These are phyloP conservation scores for Fusarium sp. DNA, from an alignment of 2,329 filamentous ascomycete species.

Conservation along the genomic window DNA sequence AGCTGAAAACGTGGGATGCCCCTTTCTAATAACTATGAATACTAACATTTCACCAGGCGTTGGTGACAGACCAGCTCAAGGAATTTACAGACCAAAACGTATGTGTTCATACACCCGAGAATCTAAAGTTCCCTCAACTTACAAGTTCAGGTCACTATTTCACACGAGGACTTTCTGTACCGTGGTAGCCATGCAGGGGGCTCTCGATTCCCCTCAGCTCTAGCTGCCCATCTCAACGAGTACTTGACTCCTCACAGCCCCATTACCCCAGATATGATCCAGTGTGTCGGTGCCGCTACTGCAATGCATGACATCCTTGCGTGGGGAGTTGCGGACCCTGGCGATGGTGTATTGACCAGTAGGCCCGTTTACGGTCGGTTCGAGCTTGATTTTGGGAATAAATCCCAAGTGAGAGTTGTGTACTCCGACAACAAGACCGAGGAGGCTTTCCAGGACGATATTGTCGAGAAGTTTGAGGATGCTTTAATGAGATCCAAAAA, in stretches of 20 bases:
- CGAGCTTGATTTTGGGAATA: conserved; percentile 59
- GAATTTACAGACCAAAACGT: conserved; percentile 47
- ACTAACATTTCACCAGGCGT: conserved; percentile 38
- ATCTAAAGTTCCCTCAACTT: neutral
- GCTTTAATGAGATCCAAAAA: conserved; percentile 51
- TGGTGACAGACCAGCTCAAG: conserved; percentile 54
- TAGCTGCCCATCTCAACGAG: conserved; percentile 54
- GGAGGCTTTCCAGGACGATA: conserved; percentile 57
- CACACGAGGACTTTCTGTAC: conserved; percentile 51
- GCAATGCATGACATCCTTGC: conserved; percentile 55
- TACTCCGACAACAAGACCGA: conserved; percentile 58
- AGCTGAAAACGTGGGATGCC: conserved; percentile 57
- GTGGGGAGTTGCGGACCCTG: conserved; percentile 52
- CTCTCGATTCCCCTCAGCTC: conserved; percentile 46
- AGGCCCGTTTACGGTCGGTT: conserved; percentile 61
- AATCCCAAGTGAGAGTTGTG: conserved; percentile 55
- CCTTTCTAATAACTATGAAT: neutral
- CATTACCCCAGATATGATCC: conserved; percentile 48
- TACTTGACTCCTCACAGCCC: conserved; percentile 49
- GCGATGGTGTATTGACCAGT: conserved; percentile 54
- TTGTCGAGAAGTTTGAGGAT: conserved; percentile 58
- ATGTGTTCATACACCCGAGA: conserved; percentile 19
- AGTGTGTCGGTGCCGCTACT: conserved; percentile 51
- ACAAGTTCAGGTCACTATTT: conserved; percentile 40
- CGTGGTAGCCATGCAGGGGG: conserved; percentile 51